A percentile compares a stretch with the other conserved stretches of the same genome.
Evolutionary conservation across 2,329 filamentous ascomycete species (phyloP).

Genomic region (Eurotiales sp.): DNA sequence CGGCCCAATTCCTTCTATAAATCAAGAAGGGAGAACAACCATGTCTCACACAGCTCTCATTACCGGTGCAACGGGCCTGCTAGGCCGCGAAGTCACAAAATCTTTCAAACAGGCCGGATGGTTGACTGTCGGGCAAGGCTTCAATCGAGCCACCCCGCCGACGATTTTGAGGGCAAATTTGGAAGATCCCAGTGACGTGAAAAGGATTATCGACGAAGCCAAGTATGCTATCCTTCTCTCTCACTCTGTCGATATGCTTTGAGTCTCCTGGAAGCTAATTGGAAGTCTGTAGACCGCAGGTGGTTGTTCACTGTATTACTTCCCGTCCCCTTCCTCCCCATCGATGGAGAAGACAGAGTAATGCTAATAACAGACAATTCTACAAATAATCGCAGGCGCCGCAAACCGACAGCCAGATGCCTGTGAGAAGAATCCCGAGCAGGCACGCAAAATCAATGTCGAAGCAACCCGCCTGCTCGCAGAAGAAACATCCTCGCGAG

Average conservation of each 20-base stretch:
- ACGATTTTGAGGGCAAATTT: constrained; percentile 60
- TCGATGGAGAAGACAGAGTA: not conserved
- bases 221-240: constrained; percentile 38
- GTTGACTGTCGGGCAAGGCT: constrained; percentile 68
- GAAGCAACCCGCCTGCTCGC: constrained; percentile 66
- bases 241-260: not conserved
- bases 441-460: constrained; percentile 70
- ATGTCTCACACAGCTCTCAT: constrained; percentile 61
- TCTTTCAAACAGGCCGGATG: constrained; percentile 66
- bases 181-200: constrained; percentile 43
- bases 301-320: constrained; percentile 73
- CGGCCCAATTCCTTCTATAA: not conserved
- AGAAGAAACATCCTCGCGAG: constrained; percentile 57
- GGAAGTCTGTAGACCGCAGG: constrained; percentile 57
- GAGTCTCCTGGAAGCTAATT: not conserved
- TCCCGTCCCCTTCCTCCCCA: not conserved
- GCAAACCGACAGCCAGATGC: constrained; percentile 86
- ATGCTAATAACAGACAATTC: not conserved
- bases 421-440: constrained; percentile 74
- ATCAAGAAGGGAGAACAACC: not conserved
- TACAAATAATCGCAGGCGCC: constrained; percentile 61
- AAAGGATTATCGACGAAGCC: constrained; percentile 47
- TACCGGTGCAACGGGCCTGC: constrained; percentile 78
- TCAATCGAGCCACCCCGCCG: constrained; percentile 68
- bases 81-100: constrained; percentile 73